phyloP scores from a whole-genome alignment of 345 rosid genomes.

The Eucalyptus leucophloia region DNA sequence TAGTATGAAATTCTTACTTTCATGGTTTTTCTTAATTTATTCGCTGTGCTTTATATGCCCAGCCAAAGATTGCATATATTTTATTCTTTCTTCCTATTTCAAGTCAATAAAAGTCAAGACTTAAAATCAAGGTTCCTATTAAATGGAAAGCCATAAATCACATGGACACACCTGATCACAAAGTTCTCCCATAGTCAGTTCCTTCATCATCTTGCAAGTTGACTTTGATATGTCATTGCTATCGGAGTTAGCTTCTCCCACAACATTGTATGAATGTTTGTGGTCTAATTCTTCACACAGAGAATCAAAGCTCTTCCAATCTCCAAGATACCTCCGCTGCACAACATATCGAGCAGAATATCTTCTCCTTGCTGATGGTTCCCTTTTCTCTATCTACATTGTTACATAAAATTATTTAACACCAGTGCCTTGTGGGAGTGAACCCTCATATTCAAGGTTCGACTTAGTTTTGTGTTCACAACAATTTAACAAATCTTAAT shows the following conservation, averaged over 20 bases:
- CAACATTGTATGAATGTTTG: constrained; percentile 1
- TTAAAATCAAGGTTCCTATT: background rate
- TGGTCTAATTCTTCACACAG: constrained; percentile 11
- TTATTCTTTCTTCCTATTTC: background rate
- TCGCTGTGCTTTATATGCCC: background rate
- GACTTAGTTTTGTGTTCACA: background rate
- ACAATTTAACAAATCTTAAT: background rate
- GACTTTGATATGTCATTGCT: constrained; percentile 7
- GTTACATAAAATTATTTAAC: background rate
- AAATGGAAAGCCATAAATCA: background rate
- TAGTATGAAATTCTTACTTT: background rate
- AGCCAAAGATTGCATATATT: background rate
- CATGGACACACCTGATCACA: constrained; percentile 24
- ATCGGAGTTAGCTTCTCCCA: background rate
- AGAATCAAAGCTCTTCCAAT: constrained; percentile 23
- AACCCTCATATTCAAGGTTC: background rate
- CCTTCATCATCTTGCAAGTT: background rate
- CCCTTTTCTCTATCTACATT: constrained; percentile 18
- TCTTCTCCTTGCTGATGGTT: constrained; percentile 31
- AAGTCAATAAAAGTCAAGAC: background rate
- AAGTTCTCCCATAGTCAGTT: background rate
- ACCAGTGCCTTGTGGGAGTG: background rate
- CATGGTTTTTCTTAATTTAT: background rate
- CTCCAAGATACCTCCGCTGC: constrained; percentile 23
- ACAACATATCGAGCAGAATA: constrained; percentile 44